Conservation (phyloP, 495 filamentous ascomycete species). For the Tuber umbilicatum region DNA sequence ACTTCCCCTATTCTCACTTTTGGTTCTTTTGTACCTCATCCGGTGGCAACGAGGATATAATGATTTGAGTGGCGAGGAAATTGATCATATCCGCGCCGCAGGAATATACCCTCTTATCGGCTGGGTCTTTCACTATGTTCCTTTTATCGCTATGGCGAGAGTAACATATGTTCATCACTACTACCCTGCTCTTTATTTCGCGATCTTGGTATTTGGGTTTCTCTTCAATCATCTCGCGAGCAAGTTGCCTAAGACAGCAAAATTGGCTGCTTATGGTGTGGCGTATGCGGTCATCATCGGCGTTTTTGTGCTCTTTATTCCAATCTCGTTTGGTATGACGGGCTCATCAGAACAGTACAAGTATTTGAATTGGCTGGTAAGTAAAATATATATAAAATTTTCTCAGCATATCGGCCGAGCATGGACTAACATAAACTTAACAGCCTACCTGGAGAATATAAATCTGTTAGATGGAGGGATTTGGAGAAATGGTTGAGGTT, state of each 20-base stretch:
- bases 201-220: conserved; percentile 84
- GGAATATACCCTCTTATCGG: conserved; percentile 86
- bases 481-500: not conserved
- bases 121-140: conserved; percentile 93
- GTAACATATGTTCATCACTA: conserved; percentile 99
- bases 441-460: not conserved
- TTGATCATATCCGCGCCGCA: conserved; percentile 90
- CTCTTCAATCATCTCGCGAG: conserved; percentile 73
- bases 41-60: conserved; percentile 94
- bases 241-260: conserved; percentile 53
- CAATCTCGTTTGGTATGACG: conserved; percentile 95
- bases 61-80: conserved; percentile 69
- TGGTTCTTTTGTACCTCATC: conserved; percentile 77
- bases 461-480: not conserved
- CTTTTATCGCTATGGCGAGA: conserved; percentile 94
- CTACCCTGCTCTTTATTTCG: conserved; percentile 97
- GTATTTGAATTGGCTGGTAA: conserved; percentile 85
- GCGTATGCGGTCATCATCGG: conserved; percentile 68
- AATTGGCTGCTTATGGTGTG: conserved; percentile 59
- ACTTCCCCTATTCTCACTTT: conserved; percentile 61
- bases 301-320: conserved; percentile 80
- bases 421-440: not conserved
- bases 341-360: conserved; percentile 74
- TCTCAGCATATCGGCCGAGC: not conserved
- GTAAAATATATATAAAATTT: conserved; percentile 42